Conservation (phyloP, 2,329 filamentous ascomycete species). For the Epichloe typhina region DNA sequence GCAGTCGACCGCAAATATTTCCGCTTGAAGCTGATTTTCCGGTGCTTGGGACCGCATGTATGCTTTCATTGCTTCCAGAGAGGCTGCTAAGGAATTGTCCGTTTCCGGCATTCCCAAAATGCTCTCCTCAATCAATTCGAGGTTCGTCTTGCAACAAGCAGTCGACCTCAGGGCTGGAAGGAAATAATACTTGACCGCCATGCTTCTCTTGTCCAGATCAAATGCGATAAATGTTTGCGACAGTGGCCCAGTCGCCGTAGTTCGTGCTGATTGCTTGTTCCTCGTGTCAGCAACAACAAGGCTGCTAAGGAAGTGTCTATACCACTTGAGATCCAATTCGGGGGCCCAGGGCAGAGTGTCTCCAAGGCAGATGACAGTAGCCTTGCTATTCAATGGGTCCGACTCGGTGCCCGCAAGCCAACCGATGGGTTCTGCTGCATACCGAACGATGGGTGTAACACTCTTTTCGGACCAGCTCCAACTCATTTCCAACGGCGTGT, state of each 20-base stretch:
- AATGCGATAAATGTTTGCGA: background rate
- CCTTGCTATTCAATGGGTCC: slow-evolving; percentile 10
- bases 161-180: background rate
- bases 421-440: slow-evolving; percentile 20
- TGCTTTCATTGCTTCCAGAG: slow-evolving; percentile 1
- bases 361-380: background rate
- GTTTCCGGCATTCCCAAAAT: background rate
- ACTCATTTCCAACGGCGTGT: slow-evolving; percentile 24
- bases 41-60: background rate
- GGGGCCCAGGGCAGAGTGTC: background rate
- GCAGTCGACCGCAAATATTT: slow-evolving; percentile 22
- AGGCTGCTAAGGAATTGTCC: background rate
- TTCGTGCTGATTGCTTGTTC: background rate
- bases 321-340: background rate
- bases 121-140: background rate
- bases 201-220: background rate
- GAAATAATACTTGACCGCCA: background rate
- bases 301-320: background rate
- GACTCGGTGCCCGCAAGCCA: slow-evolving; percentile 12
- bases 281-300: background rate
- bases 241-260: background rate
- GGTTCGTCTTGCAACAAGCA: background rate
- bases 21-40: slow-evolving; percentile 1
- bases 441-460: slow-evolving; percentile 16
- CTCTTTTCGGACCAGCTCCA: slow-evolving; percentile 19